Base-by-base conservation (phyloP, 768 basidiomycete species). In the Lentinus brumalis region DNA sequence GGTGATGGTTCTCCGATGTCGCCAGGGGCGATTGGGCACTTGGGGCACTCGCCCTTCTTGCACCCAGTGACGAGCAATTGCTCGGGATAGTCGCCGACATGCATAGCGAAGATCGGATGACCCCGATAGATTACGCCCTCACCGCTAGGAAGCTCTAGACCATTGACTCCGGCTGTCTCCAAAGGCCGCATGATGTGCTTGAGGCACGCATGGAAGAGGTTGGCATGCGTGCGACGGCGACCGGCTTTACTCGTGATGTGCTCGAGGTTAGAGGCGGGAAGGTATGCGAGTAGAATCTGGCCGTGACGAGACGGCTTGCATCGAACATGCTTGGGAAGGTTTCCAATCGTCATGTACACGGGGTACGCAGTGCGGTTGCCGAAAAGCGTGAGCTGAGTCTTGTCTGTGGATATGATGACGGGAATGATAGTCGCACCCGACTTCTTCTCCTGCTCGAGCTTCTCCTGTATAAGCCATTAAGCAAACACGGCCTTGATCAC, bases 331-430 rank as follows among this genome's bases (percentile, higher is more conserved):
- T 66, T 68, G 7, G 66, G 66, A 18, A 71, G 35, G 56, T 72
- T 72, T 15, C 71, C 70, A 21, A 72, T 67, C 0, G 71, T 72
- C 26, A 71, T 29, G 57, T 72, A 72, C 1, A 71, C 63, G 0
- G 67, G 67, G 35, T 71, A 72, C 14, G 67, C 70, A 0, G 57
- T 42, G 55, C 67, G 67, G 56, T 60, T 64, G 8, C 66, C 51
- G 47, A 69, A 65, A 0, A 61, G 30, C 12, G 70, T 68, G 3
- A 71, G 32, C 40, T 70, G 69, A 1, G 68, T 68, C 39, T 70
- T 69, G 54, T 70, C 67, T 0, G 66, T 63, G 6, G 66, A 65
- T 26, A 71, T 54, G 39, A 71, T 69, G 8, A 67, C 38, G 1
- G 69, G 67, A 4, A 69, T 62, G 1, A 70, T 56, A 1, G 64